These are phyloP conservation scores for Magnaporthiopsis rhizophila DNA, from an alignment of 2,329 filamentous ascomycete species.

Conservation along the genomic window DNA sequence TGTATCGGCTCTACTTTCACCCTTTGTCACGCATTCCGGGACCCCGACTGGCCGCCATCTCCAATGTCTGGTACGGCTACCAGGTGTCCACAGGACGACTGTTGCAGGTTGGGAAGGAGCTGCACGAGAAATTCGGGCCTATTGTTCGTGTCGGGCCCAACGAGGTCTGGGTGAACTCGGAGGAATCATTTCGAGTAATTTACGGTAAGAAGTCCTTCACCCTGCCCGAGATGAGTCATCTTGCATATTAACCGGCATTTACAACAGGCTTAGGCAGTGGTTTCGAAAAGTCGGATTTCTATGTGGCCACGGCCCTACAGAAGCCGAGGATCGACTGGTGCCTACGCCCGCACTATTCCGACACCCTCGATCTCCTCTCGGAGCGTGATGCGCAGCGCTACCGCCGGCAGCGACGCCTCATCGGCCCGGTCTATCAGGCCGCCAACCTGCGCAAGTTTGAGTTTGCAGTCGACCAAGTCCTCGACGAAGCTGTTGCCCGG, in stretches of 20 bases:
- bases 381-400: slow-evolving; percentile 39
- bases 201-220: slow-evolving; percentile 30
- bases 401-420: slow-evolving; percentile 38
- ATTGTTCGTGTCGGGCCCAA: slow-evolving; percentile 45
- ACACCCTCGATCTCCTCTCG: slow-evolving; percentile 43
- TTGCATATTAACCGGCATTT: background rate
- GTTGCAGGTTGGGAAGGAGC: slow-evolving; percentile 28
- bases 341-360: slow-evolving; percentile 26
- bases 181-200: slow-evolving; percentile 37
- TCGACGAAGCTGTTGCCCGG: slow-evolving; percentile 26
- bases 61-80: slow-evolving; percentile 39
- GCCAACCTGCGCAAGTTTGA: slow-evolving; percentile 35
- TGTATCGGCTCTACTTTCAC: slow-evolving; percentile 35
- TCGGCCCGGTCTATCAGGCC: slow-evolving; percentile 39
- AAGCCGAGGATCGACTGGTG: slow-evolving; percentile 33
- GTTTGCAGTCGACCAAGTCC: slow-evolving; percentile 30
- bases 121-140: slow-evolving; percentile 41
- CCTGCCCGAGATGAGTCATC: no score
- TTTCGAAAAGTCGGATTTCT: slow-evolving; percentile 45
- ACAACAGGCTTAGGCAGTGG: slow-evolving; percentile 34
- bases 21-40: slow-evolving; percentile 37
- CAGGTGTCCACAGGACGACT: slow-evolving; percentile 36
- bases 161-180: slow-evolving; percentile 44
- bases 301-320: slow-evolving; percentile 38
- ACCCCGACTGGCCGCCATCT: slow-evolving; percentile 36